These are phyloP conservation scores for Fusarium stilboides DNA, from an alignment of 2,329 filamentous ascomycete species.

Conservation along the genomic window DNA sequence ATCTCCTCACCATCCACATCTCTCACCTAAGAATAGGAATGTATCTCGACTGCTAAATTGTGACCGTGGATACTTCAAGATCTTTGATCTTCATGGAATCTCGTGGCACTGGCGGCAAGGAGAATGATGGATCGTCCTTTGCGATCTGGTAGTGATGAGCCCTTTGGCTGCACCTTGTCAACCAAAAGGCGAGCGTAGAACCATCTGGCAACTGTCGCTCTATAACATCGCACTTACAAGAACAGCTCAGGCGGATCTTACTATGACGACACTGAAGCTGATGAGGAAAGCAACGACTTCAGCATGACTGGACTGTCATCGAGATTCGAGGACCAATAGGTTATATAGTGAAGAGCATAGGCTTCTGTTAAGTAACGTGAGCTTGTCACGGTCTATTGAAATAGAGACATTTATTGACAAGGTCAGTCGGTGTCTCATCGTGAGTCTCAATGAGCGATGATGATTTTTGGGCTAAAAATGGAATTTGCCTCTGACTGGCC, in stretches of 20 bases:
- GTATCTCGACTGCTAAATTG: conserved; percentile 24
- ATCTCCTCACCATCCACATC: too few species aligned
- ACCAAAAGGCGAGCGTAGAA: conserved; percentile 19
- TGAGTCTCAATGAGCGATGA: conserved; percentile 26
- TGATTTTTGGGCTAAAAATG: conserved; percentile 15
- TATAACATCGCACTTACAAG: conserved; percentile 9
- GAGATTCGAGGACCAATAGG: conserved; percentile 9
- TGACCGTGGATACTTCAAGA: conserved; percentile 2
- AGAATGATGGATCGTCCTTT: conserved; percentile 13
- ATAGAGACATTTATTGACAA: conserved; percentile 29
- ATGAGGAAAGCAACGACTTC: conserved; percentile 11
- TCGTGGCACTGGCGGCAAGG: conserved; percentile 18
- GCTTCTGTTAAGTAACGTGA: conserved; percentile 37
- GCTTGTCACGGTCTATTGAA: conserved; percentile 35
- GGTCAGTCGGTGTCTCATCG: conserved; percentile 34
- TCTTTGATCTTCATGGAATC: conserved; percentile 12
- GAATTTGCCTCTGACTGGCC: conserved; percentile 9
- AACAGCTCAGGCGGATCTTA: conserved; percentile 35
- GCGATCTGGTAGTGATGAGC: conserved; percentile 9
- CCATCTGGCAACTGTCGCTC: conserved; percentile 3
- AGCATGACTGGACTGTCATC: conserved; percentile 36
- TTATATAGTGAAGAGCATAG: conserved; percentile 25
- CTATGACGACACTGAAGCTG: conserved; percentile 41
- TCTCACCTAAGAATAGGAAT: conserved; percentile 23
- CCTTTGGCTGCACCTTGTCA: conserved; percentile 31